Evolutionary conservation across 2,329 filamentous ascomycete species (phyloP).

Genomic region (Curvularia eragrostidis): DNA sequence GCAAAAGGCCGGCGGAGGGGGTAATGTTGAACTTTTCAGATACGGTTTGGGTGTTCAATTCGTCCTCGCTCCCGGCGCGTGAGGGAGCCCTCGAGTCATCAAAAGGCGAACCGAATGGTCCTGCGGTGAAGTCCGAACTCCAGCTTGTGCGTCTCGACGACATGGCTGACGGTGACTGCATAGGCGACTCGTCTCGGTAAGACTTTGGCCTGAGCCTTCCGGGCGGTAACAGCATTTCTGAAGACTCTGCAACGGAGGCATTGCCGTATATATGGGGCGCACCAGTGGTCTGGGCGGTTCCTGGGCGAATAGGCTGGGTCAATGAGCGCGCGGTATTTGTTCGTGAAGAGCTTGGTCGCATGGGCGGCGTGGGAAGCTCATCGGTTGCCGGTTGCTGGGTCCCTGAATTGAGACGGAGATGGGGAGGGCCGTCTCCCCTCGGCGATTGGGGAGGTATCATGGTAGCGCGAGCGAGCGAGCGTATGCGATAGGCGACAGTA

Average conservation of each 20-base stretch:
- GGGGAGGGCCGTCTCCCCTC: slow-evolving; percentile 55
- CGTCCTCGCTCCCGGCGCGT: slow-evolving; percentile 68
- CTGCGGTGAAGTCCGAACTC: slow-evolving; percentile 65
- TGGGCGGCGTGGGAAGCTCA: slow-evolving; percentile 37
- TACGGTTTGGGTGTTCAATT: slow-evolving; percentile 74
- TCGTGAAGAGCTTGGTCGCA: slow-evolving; percentile 49
- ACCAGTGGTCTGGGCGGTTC: slow-evolving; percentile 43
- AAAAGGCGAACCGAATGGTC: slow-evolving; percentile 62
- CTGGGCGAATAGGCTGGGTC: slow-evolving; percentile 49
- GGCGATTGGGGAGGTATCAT: slow-evolving; percentile 36
- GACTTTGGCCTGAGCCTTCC: slow-evolving; percentile 57
- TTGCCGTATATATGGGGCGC: slow-evolving; percentile 45
- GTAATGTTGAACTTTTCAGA: slow-evolving; percentile 76
- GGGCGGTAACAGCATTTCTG: slow-evolving; percentile 60
- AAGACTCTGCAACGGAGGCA: slow-evolving; percentile 51
- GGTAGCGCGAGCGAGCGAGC: slow-evolving; percentile 41
- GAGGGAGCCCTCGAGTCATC: slow-evolving; percentile 67
- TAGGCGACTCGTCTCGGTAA: slow-evolving; percentile 60
- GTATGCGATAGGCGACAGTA: slow-evolving; percentile 32
- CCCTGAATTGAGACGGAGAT: slow-evolving; percentile 70
- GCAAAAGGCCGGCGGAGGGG: slow-evolving; percentile 68
- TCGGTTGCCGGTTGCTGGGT: slow-evolving; percentile 58
- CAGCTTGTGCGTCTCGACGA: slow-evolving; percentile 70
- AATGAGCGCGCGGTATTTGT: slow-evolving; percentile 55
- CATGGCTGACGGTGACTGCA: slow-evolving; percentile 59